Percentiles rank a stretch among this genome's conserved stretches.
Conservation (phyloP, 768 basidiomycete genomes). For the Agaricus subrufescens region DNA sequence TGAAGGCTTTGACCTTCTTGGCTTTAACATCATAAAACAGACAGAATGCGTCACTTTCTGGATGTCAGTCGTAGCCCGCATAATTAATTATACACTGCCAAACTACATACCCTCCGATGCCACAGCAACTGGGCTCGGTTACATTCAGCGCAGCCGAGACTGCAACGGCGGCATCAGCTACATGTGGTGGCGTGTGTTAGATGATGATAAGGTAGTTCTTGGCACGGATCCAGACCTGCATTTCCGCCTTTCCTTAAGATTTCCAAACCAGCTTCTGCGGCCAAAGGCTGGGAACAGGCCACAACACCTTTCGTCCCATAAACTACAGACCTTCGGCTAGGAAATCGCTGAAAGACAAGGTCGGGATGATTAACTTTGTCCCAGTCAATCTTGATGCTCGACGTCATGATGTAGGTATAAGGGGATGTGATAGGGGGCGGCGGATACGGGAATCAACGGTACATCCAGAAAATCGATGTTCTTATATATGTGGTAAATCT, state of each 20-base stretch:
- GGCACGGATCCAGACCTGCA: constrained; percentile 56
- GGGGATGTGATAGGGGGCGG: neutral
- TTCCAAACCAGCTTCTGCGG: constrained; percentile 87
- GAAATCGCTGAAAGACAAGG: constrained; percentile 61
- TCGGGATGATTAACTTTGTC: constrained; percentile 65
- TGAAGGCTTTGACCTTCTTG: constrained; percentile 81
- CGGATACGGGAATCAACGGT: neutral
- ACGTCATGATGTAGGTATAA: constrained; percentile 21
- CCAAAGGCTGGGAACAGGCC: constrained; percentile 86
- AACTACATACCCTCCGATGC: constrained; percentile 77
- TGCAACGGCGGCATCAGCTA: constrained; percentile 93
- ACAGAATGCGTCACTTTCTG: constrained; percentile 79
- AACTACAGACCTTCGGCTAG: constrained; percentile 82
- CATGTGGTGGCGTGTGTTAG: neutral
- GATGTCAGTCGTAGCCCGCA: neutral
- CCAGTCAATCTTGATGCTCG: constrained; percentile 40
- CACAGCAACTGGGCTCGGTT: constrained; percentile 82
- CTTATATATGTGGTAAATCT: neutral
- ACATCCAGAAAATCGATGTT: neutral
- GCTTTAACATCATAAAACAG: constrained; percentile 85
- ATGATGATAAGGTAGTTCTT: neutral
- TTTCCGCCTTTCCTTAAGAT: constrained; percentile 92
- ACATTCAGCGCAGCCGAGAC: constrained; percentile 90
- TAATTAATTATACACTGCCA: neutral
- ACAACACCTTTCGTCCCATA: constrained; percentile 87